These are phyloP conservation scores for Cicer cuneatum DNA, from an alignment of 306 rosid species.

Conservation along the genomic window DNA sequence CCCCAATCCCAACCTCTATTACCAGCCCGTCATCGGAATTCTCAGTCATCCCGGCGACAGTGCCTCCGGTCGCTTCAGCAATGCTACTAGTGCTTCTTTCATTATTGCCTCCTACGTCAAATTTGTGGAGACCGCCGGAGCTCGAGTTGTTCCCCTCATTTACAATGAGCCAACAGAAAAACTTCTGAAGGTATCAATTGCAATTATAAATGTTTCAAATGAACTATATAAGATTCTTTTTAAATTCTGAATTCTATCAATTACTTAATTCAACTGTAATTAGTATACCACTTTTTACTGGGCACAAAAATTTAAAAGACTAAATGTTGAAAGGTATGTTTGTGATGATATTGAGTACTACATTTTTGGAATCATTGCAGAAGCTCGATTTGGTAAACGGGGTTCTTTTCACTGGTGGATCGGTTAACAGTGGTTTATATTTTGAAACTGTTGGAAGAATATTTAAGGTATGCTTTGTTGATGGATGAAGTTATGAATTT, in stretches of 20 bases:
- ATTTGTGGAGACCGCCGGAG: conserved; percentile 84
- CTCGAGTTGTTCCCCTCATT: conserved; percentile 84
- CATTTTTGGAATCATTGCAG: conserved; percentile 53
- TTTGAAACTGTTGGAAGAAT: conserved; percentile 59
- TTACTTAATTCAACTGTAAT: no score
- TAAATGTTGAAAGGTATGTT: no score
- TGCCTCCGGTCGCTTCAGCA: conserved; percentile 70
- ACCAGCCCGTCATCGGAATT: conserved; percentile 85
- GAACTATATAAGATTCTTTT: no score
- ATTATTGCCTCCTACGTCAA: conserved; percentile 91
- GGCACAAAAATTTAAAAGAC: no score
- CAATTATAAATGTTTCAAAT: no score
- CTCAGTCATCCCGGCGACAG: conserved; percentile 89
- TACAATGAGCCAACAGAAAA: conserved; percentile 66
- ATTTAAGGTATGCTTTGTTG: conserved; percentile 59
- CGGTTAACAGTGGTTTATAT: conserved; percentile 72
- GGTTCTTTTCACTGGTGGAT: conserved; percentile 91
- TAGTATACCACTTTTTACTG: no score
- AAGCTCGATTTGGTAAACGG: conserved; percentile 85
- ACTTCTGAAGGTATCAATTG: conserved; percentile 54
- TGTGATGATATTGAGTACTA: conserved; percentile 22
- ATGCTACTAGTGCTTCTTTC: conserved; percentile 64
- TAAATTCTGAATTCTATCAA: no score
- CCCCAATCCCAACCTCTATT: conserved; percentile 56
- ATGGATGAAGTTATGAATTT: neutral